Evolutionary conservation across 805 yeast genomes (phyloP).

Genomic region (Spencermartinsiella europaea): DNA sequence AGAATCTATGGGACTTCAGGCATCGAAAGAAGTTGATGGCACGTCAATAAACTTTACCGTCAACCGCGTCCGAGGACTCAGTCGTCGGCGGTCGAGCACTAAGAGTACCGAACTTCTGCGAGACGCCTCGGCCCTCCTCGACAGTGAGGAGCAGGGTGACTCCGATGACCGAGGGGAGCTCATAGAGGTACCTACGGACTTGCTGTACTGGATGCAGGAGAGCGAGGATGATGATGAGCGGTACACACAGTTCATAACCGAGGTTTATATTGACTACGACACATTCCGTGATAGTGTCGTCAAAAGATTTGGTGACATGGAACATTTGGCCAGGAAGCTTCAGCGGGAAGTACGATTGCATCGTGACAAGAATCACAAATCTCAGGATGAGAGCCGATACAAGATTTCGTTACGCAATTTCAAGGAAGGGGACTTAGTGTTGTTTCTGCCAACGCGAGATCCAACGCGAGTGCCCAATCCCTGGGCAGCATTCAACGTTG

Average conservation of each 20-base stretch:
- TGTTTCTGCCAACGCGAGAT: constrained; percentile 75
- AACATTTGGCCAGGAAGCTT: constrained; percentile 76
- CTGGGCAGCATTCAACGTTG: constrained; percentile 95
- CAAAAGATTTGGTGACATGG: constrained; percentile 83
- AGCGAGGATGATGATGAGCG: constrained; percentile 22
- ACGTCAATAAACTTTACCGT: constrained; percentile 37
- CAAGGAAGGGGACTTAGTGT: constrained; percentile 67
- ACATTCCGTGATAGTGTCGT: constrained; percentile 44
- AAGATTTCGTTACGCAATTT: constrained; percentile 67
- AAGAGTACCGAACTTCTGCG: constrained; percentile 1
- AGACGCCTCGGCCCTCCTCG: constrained; percentile 4
- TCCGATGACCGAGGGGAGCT: neutral
- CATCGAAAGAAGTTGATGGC: constrained; percentile 40
- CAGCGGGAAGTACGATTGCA: constrained; percentile 63
- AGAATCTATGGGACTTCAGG: constrained; percentile 72
- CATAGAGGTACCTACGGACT: constrained; percentile 14
- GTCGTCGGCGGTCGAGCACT: constrained; percentile 10
- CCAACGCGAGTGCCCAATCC: constrained; percentile 43
- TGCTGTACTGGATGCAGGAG: constrained; percentile 45
- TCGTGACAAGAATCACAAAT: constrained; percentile 32
- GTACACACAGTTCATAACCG: constrained; percentile 24
- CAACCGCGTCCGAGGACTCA: constrained; percentile 72
- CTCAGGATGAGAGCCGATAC: constrained; percentile 34
- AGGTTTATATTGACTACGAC: constrained; percentile 36
- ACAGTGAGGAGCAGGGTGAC: neutral